Percentiles rank a stretch among this genome's conserved stretches.
Evolutionary conservation across 2,329 filamentous ascomycete species (phyloP).

Genomic region (Ceratocystis smalleyi): DNA sequence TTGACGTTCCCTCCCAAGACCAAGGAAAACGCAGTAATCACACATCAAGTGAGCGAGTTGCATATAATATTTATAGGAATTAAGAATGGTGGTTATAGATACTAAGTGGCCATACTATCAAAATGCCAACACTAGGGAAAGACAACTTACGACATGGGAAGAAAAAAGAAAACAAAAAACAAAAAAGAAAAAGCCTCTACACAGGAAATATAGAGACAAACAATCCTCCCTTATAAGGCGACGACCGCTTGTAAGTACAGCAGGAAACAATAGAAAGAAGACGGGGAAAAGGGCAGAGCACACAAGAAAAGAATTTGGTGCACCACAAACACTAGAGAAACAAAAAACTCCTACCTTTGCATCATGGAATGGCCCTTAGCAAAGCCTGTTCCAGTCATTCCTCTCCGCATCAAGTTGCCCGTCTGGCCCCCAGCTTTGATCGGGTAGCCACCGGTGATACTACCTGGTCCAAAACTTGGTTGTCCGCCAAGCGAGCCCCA

Average conservation of each 20-base stretch:
- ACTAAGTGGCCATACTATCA: not conserved
- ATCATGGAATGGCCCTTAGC: not conserved
- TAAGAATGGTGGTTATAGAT: not conserved
- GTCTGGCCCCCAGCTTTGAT: slow-evolving; percentile 19
- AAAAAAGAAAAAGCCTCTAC: not conserved
- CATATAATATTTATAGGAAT: too few relatives aligned
- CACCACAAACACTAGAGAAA: not conserved
- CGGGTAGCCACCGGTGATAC: slow-evolving; percentile 26
- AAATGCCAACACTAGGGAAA: not conserved
- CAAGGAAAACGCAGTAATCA: too few relatives aligned
- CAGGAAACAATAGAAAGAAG: not conserved
- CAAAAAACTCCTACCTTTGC: not conserved
- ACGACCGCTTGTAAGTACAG: not conserved
- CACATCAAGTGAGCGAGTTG: too few relatives aligned
- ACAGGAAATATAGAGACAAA: slow-evolving; percentile 3
- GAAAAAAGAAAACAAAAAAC: not conserved
- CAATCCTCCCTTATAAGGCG: not conserved
- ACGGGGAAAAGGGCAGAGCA: not conserved
- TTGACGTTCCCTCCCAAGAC: too few relatives aligned
- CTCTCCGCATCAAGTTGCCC: slow-evolving; percentile 9
- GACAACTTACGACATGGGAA: not conserved
- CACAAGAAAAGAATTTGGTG: too few relatives aligned
- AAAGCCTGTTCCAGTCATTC: not conserved
- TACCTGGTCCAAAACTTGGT: slow-evolving; percentile 49
- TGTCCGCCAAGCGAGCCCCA: slow-evolving; percentile 50